These are phyloP conservation scores for Septoria petroselini DNA, from an alignment of 2,329 filamentous ascomycete species.

Conservation along the genomic window DNA sequence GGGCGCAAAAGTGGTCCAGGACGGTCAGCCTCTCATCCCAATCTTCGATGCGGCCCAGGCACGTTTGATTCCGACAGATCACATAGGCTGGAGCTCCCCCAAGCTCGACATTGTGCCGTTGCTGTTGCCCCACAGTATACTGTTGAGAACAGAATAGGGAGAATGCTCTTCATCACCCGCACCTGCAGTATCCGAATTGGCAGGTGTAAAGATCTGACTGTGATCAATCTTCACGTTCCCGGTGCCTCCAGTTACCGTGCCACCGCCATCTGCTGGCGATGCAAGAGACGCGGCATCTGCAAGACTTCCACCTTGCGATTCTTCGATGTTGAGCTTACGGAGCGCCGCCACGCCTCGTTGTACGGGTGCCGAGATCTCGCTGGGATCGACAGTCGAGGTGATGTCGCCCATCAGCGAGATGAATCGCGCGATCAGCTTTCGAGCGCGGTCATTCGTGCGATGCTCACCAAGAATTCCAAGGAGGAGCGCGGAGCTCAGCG, in stretches of 20 bases:
- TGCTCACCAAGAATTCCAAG: constrained; percentile 45
- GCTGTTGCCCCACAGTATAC: constrained; percentile 41
- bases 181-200: constrained; percentile 33
- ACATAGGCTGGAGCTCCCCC: constrained; percentile 6
- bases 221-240: constrained; percentile 28
- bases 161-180: constrained; percentile 39
- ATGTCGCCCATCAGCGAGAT: constrained; percentile 48
- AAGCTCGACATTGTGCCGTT: constrained; percentile 1
- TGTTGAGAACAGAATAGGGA: constrained; percentile 50
- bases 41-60: background rate
- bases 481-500: constrained; percentile 42
- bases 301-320: constrained; percentile 13
- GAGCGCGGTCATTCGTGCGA: constrained; percentile 49
- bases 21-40: background rate
- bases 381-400: constrained; percentile 47
- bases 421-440: constrained; percentile 46
- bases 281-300: constrained; percentile 10
- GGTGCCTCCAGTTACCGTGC: constrained; percentile 16
- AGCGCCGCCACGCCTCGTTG: constrained; percentile 48
- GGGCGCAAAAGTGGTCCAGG: too few species aligned
- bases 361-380: constrained; percentile 49
- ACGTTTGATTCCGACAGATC: background rate
- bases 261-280: constrained; percentile 14
- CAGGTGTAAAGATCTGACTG: constrained; percentile 30
- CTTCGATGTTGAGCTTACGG: constrained; percentile 41